Conservation (phyloP, 805 yeast genomes). For the Blastobotrys robertii region DNA sequence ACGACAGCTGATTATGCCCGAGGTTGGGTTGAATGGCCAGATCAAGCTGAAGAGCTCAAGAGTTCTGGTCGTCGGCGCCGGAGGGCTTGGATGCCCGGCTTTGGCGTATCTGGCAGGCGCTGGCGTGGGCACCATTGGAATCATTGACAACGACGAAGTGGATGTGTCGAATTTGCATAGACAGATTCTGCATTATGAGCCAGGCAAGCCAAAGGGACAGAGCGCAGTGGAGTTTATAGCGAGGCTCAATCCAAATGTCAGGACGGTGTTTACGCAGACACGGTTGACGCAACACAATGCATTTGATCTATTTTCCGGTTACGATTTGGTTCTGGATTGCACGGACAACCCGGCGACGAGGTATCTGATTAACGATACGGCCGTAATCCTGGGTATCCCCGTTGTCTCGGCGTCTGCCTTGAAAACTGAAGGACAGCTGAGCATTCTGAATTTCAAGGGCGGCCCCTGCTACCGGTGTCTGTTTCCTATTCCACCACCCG, state of each 20-base stretch:
- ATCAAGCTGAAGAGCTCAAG: constrained; percentile 43
- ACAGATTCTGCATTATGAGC: constrained; percentile 69
- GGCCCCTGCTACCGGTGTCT: constrained; percentile 96
- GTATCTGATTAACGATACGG: constrained; percentile 77
- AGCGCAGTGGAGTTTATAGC: constrained; percentile 55
- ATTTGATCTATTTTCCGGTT: constrained; percentile 45
- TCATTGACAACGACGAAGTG: constrained; percentile 79
- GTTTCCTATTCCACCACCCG: constrained; percentile 84
- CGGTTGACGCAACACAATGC: constrained; percentile 50
- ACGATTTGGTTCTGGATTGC: constrained; percentile 81
- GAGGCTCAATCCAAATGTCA: constrained; percentile 58
- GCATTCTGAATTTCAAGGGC: constrained; percentile 54
- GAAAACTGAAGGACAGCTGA: constrained; percentile 82
- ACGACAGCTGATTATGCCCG: constrained; percentile 89
- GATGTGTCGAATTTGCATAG: constrained; percentile 82
- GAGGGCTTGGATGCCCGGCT: constrained; percentile 94
- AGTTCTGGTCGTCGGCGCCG: constrained; percentile 85
- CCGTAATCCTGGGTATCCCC: constrained; percentile 58
- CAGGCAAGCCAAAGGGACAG: constrained; percentile 66
- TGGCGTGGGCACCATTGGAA: constrained; percentile 74
- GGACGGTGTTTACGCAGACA: constrained; percentile 41
- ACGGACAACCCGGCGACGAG: constrained; percentile 88
- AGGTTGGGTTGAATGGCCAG: constrained; percentile 52
- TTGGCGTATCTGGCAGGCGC: constrained; percentile 75
- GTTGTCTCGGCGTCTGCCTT: constrained; percentile 89